These are phyloP conservation scores for Ascochyta fabae DNA, from an alignment of 2,329 filamentous ascomycete species.

Conservation along the genomic window DNA sequence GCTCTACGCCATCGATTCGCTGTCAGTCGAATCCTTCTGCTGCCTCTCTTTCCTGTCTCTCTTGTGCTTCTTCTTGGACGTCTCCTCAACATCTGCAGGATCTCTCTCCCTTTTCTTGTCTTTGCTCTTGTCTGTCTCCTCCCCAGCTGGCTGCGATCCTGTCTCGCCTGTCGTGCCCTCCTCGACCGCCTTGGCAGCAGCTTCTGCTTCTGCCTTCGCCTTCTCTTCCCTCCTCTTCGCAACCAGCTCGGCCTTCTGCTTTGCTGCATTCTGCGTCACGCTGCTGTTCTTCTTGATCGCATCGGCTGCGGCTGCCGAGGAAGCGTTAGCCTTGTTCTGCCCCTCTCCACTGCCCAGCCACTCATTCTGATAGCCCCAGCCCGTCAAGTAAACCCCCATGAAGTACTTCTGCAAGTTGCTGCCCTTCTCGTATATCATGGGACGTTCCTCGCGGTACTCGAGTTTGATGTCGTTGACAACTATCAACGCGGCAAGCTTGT, in stretches of 20 bases:
- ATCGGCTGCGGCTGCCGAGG: slow-evolving; percentile 67
- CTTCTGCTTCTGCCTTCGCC: slow-evolving; percentile 15
- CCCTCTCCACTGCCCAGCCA: slow-evolving; percentile 69
- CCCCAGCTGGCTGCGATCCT: neutral
- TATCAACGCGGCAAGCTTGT: slow-evolving; percentile 48
- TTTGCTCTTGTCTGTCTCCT: neutral
- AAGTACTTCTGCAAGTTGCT: slow-evolving; percentile 63
- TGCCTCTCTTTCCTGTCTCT: slow-evolving; percentile 7
- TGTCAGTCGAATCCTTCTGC: neutral
- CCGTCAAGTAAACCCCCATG: slow-evolving; percentile 69
- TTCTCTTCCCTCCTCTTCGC: slow-evolving; percentile 26
- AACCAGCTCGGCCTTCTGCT: slow-evolving; percentile 32
- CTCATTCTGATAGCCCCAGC: slow-evolving; percentile 70
- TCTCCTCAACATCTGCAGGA: neutral
- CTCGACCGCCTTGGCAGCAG: slow-evolving; percentile 6
- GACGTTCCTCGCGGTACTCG: slow-evolving; percentile 58
- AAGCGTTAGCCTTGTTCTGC: slow-evolving; percentile 72
- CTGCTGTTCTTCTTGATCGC: slow-evolving; percentile 60
- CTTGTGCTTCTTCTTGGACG: slow-evolving; percentile 10
- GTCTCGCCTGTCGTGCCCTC: neutral
- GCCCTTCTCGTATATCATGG: slow-evolving; percentile 57
- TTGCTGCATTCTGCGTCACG: slow-evolving; percentile 24
- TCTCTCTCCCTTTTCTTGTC: slow-evolving; percentile 13
- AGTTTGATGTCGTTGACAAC: slow-evolving; percentile 45
- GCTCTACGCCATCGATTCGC: neutral